Conservation (phyloP, 2,329 filamentous ascomycete species). For the Magnaporthales sp. region DNA sequence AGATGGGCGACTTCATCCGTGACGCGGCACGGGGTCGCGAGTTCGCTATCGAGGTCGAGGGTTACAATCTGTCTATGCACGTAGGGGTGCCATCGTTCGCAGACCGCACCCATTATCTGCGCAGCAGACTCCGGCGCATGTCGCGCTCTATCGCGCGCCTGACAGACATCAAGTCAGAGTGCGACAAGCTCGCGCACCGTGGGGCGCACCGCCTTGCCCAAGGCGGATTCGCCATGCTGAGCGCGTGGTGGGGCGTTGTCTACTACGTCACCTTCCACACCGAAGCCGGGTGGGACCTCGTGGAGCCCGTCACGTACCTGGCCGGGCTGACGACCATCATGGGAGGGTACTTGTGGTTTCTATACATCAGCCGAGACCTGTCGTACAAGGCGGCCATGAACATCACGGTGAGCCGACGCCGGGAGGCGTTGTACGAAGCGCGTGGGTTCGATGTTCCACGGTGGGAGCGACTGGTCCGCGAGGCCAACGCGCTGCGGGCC, state of each 20-base stretch:
- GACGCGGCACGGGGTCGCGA: conserved; percentile 79
- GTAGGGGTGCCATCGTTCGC: conserved; percentile 81
- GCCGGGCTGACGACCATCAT: conserved; percentile 81
- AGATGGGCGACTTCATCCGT: conserved; percentile 89
- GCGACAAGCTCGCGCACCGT: conserved; percentile 67
- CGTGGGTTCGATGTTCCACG: conserved; percentile 66
- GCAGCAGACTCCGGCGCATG: conserved; percentile 65
- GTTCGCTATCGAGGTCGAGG: conserved; percentile 78
- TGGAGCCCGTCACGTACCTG: conserved; percentile 86
- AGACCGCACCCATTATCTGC: conserved; percentile 83
- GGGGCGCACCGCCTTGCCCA: conserved; percentile 73
- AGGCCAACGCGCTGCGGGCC: conserved; percentile 65
- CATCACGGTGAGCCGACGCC: conserved; percentile 71
- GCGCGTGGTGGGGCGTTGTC: conserved; percentile 74
- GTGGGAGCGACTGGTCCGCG: conserved; percentile 74
- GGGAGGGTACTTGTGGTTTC: conserved; percentile 85
- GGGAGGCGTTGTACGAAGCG: conserved; percentile 65
- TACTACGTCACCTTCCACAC: conserved; percentile 67
- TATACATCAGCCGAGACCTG: conserved; percentile 85
- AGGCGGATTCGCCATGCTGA: conserved; percentile 64
- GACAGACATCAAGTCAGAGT: conserved; percentile 70
- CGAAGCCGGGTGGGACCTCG: conserved; percentile 78
- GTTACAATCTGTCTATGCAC: conserved; percentile 53
- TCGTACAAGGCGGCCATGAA: conserved; percentile 82
- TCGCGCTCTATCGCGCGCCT: conserved; percentile 59